Percentiles rank a stretch among this genome's conserved stretches.
Evolutionary conservation across 1,139 yeast species (phyloP).

Genomic region (Hemisphaericaspora xylanilytica): DNA sequence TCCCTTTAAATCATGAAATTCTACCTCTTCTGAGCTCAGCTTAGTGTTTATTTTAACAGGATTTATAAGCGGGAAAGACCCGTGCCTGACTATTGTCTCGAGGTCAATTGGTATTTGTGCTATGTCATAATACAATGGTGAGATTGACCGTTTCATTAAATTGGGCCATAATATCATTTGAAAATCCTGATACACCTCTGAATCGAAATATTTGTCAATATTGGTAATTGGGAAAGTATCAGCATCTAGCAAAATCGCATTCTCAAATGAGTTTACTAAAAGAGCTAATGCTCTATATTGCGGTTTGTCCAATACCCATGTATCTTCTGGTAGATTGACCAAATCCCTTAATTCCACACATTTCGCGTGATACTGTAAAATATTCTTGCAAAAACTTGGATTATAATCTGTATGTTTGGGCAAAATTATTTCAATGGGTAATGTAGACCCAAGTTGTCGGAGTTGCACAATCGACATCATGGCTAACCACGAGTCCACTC

Average conservation of each 20-base stretch:
- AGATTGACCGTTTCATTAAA: slow-evolving; percentile 71
- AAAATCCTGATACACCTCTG: slow-evolving; percentile 48
- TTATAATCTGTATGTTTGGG: slow-evolving; percentile 32
- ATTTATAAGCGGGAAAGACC: slow-evolving; percentile 19
- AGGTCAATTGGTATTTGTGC: slow-evolving; percentile 44
- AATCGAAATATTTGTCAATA: slow-evolving; percentile 44
- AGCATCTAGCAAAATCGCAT: slow-evolving; percentile 39
- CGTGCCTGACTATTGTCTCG: slow-evolving; percentile 20
- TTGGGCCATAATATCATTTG: slow-evolving; percentile 81
- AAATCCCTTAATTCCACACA: slow-evolving; percentile 24
- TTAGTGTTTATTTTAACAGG: background rate
- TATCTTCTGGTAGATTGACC: slow-evolving; percentile 38
- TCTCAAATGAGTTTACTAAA: slow-evolving; percentile 38
- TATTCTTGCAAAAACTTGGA: slow-evolving; percentile 23
- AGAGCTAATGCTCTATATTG: slow-evolving; percentile 41
- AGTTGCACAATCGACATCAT: slow-evolving; percentile 32
- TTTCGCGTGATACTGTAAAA: slow-evolving; percentile 25
- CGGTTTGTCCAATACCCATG: slow-evolving; percentile 29
- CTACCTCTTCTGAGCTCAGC: slow-evolving; percentile 11
- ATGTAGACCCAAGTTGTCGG: slow-evolving; percentile 30
- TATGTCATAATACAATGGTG: slow-evolving; percentile 64
- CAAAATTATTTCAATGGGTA: slow-evolving; percentile 37
- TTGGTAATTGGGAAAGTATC: slow-evolving; percentile 36
- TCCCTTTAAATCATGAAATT: slow-evolving; percentile 53
- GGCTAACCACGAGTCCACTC: slow-evolving; percentile 34